A percentile compares a stretch with the other conserved stretches of the same genome.
phyloP scores from a whole-genome alignment of 768 basidiomycete species.

The Mycena kentingensis region DNA sequence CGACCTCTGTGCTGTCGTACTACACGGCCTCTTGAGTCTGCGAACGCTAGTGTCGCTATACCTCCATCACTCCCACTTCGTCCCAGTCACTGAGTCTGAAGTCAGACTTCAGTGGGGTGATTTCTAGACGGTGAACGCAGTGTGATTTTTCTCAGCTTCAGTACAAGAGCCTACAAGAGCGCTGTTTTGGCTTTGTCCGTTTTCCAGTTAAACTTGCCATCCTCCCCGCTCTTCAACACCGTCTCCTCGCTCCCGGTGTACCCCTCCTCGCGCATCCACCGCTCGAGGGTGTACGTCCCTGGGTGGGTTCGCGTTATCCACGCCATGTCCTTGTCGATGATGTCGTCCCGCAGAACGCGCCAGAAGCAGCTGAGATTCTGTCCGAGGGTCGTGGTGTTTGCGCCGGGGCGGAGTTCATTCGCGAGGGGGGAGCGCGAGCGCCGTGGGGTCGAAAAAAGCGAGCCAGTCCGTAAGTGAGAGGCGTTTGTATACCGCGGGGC shows the following conservation, averaged over 20 bases:
- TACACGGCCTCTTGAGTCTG: no score
- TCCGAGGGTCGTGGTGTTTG: conserved; percentile 29
- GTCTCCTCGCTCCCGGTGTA: conserved; percentile 3
- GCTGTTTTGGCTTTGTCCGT: no score
- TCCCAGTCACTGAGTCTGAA: no score
- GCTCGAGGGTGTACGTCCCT: conserved; percentile 10
- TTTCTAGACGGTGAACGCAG: no score
- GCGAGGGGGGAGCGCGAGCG: conserved; percentile 34
- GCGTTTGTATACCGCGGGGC: conserved; percentile 35
- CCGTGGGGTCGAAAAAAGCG: conserved; percentile 29
- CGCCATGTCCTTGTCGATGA: conserved; percentile 45
- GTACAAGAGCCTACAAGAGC: no score
- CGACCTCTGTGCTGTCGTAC: no score
- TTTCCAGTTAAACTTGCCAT: background rate
- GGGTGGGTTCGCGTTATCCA: conserved; percentile 46
- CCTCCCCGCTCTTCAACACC: background rate
- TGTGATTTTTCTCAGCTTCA: no score
- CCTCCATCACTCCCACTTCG: no score
- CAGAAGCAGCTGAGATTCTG: conserved; percentile 49
- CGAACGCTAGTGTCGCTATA: no score
- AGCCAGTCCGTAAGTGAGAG: conserved; percentile 38
- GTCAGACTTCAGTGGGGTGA: no score
- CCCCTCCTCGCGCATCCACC: conserved; percentile 18
- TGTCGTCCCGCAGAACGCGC: conserved; percentile 44
- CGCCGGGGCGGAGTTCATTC: conserved; percentile 28